Evolutionary conservation across 2,329 filamentous ascomycete species (phyloP).

Genomic region (Xenosphaeropsis pyriputrescens): DNA sequence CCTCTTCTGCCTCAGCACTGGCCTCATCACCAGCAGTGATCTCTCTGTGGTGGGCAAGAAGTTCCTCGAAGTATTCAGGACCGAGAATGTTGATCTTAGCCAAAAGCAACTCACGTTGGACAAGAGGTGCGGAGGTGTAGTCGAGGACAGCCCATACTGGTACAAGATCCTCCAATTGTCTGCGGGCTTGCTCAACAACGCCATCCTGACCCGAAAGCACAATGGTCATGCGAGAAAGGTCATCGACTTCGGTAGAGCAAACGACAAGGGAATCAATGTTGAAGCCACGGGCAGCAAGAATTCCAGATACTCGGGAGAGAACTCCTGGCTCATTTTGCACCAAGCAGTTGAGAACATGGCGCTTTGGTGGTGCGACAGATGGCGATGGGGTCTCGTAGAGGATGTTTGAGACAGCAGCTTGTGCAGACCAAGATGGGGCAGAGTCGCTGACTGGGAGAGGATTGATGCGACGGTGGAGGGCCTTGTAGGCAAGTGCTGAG

Average conservation of each 20-base stretch:
- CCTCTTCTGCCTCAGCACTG: constrained; percentile 10
- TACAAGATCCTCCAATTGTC: constrained; percentile 91
- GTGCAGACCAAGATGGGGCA: constrained; percentile 71
- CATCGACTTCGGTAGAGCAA: constrained; percentile 93
- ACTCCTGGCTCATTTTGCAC: constrained; percentile 99
- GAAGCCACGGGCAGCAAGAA: constrained; percentile 90
- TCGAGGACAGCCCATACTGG: constrained; percentile 97
- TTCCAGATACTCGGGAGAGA: constrained; percentile 88
- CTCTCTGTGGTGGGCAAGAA: constrained; percentile 89
- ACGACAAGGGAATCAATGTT: constrained; percentile 98
- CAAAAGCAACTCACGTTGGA: constrained; percentile 88
- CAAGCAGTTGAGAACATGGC: constrained; percentile 93
- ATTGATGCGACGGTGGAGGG: constrained; percentile 77
- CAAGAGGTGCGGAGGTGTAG: constrained; percentile 82
- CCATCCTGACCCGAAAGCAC: constrained; percentile 92
- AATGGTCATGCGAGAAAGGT: constrained; percentile 97
- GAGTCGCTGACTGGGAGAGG: constrained; percentile 68
- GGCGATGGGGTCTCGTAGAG: constrained; percentile 94
- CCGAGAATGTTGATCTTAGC: constrained; percentile 95
- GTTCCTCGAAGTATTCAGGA: constrained; percentile 95
- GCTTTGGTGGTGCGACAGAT: constrained; percentile 71
- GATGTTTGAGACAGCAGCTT: constrained; percentile 92
- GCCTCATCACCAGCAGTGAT: constrained; percentile 40
- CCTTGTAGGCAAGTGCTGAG: constrained; percentile 93
- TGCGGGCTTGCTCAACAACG: constrained; percentile 89